Conservation (phyloP, 768 basidiomycete genomes). For the Russula emetica region DNA sequence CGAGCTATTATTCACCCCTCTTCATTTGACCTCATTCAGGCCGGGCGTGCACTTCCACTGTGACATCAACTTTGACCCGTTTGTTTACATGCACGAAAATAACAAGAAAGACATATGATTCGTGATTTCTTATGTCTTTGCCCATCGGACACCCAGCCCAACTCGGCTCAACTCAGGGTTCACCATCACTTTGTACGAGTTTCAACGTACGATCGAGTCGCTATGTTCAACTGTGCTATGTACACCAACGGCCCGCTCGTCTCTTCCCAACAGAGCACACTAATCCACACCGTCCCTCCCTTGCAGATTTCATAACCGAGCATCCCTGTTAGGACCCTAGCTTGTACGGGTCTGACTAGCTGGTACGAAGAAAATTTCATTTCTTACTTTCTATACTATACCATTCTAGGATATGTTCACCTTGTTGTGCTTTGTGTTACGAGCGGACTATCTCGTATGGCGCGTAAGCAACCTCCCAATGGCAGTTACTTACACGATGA, state of each 20-base stretch:
- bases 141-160: not conserved
- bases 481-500: too few relatives aligned
- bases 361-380: too few relatives aligned
- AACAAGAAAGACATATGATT: conserved; percentile 85
- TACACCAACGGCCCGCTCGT: conserved; percentile 27
- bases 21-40: conserved; percentile 35
- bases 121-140: not conserved
- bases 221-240: conserved; percentile 75
- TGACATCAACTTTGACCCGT: conserved; percentile 60
- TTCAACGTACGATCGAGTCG: conserved; percentile 72
- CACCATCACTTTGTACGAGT: conserved; percentile 75
- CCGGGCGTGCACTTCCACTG: conserved; percentile 81
- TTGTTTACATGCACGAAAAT: conserved; percentile 72
- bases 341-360: too few relatives aligned
- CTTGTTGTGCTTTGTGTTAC: too few relatives aligned
- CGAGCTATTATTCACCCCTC: too few relatives aligned
- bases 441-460: too few relatives aligned
- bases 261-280: not conserved
- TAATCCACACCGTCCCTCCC: conserved; percentile 22
- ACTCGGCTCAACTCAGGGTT: conserved; percentile 47
- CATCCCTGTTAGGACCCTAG: too few relatives aligned
- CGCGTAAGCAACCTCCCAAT: too few relatives aligned
- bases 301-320: conserved; percentile 58
- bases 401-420: too few relatives aligned
- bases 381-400: too few relatives aligned